phyloP scores from a whole-genome alignment of 352 stramenopile species.

The Globisporangium uncinulatum region DNA sequence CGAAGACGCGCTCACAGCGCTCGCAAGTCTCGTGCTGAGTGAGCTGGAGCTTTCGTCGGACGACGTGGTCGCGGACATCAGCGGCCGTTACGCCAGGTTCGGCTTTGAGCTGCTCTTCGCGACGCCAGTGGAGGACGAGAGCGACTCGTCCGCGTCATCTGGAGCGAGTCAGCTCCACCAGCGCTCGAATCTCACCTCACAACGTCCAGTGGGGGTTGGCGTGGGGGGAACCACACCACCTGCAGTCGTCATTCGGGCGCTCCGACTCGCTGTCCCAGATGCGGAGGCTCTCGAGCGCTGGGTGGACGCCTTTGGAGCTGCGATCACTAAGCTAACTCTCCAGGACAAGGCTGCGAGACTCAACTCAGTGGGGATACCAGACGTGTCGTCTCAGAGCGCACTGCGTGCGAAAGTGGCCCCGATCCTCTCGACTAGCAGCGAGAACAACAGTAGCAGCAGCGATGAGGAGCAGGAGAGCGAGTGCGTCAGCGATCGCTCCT shows the following conservation, averaged over 20 bases:
- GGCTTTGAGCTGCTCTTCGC: constrained; percentile 45
- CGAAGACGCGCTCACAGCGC: constrained; percentile 20
- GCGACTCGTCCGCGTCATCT: neutral
- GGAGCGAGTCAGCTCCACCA: too few species aligned
- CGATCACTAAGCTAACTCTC: constrained; percentile 38
- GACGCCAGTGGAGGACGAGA: neutral
- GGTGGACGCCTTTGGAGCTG: constrained; percentile 38
- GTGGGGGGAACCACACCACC: neutral
- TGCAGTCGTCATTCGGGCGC: constrained; percentile 10
- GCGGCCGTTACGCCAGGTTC: constrained; percentile 36
- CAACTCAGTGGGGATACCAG: constrained; percentile 18
- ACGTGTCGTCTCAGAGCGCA: constrained; percentile 1
- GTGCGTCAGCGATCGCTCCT: neutral
- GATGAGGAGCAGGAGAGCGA: neutral
- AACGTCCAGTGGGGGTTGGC: too few species aligned
- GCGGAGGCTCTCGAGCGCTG: constrained; percentile 32
- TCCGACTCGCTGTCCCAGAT: constrained; percentile 36
- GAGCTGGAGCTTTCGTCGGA: constrained; percentile 42
- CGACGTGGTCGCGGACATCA: constrained; percentile 52
- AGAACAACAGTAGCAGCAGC: constrained; percentile 2
- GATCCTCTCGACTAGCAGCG: constrained; percentile 5
- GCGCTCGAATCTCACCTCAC: too few species aligned
- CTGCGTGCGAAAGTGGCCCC: constrained; percentile 8
- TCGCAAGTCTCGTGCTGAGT: constrained; percentile 23
- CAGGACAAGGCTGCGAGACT: constrained; percentile 17